Evolutionary conservation across 2,329 filamentous ascomycete species (phyloP), one percentile per base, ranked within the genome.

Genomic region (Metarhizium brunneum): DNA sequence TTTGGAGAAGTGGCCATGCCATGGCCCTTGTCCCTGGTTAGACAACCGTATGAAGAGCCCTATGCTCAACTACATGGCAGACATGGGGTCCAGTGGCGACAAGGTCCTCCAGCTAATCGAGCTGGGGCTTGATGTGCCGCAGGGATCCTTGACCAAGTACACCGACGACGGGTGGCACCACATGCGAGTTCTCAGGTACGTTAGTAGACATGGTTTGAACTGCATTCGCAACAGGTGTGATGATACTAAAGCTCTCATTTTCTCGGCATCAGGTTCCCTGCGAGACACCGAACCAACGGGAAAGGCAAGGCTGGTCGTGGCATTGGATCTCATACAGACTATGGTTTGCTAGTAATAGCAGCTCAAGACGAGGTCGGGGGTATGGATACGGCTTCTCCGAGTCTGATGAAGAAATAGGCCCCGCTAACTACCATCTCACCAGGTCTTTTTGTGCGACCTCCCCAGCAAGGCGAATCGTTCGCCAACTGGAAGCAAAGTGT

Each of bases 271-370:
- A 70, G 68, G 16, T 72, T 72, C 29, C 70, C 70, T 1, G 57
- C 64, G 1, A 62, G 58, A 5, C 58, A 71, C 42, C 58, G 57
- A 16, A 71, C 69, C 11, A 79, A 79, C 45, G 76, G 75, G 16
- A 79, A 78, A 54, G 76, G 76, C 1, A 76, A 76, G 56, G 65
- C 66, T 1, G 76, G 75, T 3, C 75, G 76, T 8, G 76, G 77
- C 3, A 79, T 79, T 42, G 77, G 77, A 13, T 76, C 75, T 2
- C 77, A 79, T 52, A 79, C 76, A 6, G 77, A 79, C 56, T 79
- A 79, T 52, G 76, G 76, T 0, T 64, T 79, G n/a, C 66, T 79
- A 7, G 76, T 80, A 38, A 75, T 80, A 53, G 74, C 75, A 3
- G 71, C 73, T 0, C 76, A 78, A 56, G 76, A 79, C 56, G 69